Evolutionary conservation across 192 early-diverging fungal species (phyloP), one percentile per base, ranked within the genome.

Genomic region (Coemansia erecta): DNA sequence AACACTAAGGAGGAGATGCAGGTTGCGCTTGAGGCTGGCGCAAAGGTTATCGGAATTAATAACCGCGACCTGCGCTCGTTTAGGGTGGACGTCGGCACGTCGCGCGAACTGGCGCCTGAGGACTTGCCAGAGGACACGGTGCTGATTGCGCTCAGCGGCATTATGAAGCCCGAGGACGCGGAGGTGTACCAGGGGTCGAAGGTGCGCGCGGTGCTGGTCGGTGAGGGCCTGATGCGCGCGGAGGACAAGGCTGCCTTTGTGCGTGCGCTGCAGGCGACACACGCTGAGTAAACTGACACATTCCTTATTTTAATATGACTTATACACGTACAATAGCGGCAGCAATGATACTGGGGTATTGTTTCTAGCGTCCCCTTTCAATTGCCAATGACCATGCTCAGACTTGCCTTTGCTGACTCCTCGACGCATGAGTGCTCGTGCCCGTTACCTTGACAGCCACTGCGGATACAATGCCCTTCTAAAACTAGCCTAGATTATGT

Each of bases 11-110:
- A 84, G 31, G 96, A 99, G 77, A 96, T 98, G 95, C 65, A 79
- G 23, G 82, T 85, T 44, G 98, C 98, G 0, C 64, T 96, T 22
- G 82, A 81, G 35, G 68, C 89, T 6, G 94, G 91, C 0, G 86
- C 98, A 22, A 85, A 84, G 64, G 86, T 98, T 21, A 90, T 99
- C 67, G 98, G 98, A 53, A 92, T 98, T 65, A 99, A 99, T 73
- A 99, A 99, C 81, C 85, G 98, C 42, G 94, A 99, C 63, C 74
- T 99, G 71, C 91, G 97, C 68, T 94, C 89, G 46, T 99, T 99
- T 81, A 88, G 88, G 47, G 92, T 98, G 12, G 98, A 99, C 61
- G 91, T 95, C 85, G 67, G 77, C 59, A 89, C 90, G 1, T 97
- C 98, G 0, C 83, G 83, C 7, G 63, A 78, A 10, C 77, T 99